Percentiles rank a stretch among this genome's conserved stretches.
These are phyloP conservation scores for Thelephora ganbajun DNA, from an alignment of 768 basidiomycete genomes.

Conservation along the genomic window DNA sequence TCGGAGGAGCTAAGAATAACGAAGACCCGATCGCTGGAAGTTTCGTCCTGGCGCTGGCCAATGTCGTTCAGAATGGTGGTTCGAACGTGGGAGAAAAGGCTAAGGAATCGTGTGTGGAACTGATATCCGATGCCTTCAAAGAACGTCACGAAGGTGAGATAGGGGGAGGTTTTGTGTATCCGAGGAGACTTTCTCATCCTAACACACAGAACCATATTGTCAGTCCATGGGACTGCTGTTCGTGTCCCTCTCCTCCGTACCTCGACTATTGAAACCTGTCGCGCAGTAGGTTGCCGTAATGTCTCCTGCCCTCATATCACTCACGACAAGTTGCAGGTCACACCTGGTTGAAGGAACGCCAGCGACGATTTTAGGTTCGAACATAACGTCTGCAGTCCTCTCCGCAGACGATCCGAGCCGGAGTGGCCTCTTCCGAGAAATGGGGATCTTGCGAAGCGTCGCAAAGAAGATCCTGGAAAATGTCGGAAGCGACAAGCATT, in stretches of 20 bases:
- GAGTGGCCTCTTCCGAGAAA: conserved; percentile 50
- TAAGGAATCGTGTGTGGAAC: conserved; percentile 55
- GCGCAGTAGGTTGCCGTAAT: conserved; percentile 39
- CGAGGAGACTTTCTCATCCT: conserved; percentile 4
- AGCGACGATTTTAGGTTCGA: conserved; percentile 46
- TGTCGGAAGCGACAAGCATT: conserved; percentile 51
- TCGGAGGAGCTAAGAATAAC: conserved; percentile 43
- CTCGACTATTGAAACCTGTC: conserved; percentile 49
- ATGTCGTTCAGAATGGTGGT: conserved; percentile 56
- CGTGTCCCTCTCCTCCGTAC: conserved; percentile 43
- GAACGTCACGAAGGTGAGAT: conserved; percentile 50
- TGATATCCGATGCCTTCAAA: conserved; percentile 69
- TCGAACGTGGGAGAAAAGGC: conserved; percentile 69
- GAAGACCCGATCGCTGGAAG: conserved; percentile 63
- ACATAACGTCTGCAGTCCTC: conserved; percentile 44
- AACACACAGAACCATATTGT: conserved; percentile 46
- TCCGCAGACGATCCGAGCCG: conserved; percentile 20
- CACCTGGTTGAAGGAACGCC: conserved; percentile 58
- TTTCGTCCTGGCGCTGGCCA: conserved; percentile 61
- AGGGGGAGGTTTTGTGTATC: background rate
- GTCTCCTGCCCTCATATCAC: conserved; percentile 2
- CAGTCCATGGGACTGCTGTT: conserved; percentile 53
- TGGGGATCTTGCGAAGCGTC: conserved; percentile 45
- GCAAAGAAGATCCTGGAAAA: conserved; percentile 65
- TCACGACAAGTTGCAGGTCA: conserved; percentile 23